Evolutionary conservation across 345 rosid genomes (phyloP).

Genomic region (Euphorbia lathyris): DNA sequence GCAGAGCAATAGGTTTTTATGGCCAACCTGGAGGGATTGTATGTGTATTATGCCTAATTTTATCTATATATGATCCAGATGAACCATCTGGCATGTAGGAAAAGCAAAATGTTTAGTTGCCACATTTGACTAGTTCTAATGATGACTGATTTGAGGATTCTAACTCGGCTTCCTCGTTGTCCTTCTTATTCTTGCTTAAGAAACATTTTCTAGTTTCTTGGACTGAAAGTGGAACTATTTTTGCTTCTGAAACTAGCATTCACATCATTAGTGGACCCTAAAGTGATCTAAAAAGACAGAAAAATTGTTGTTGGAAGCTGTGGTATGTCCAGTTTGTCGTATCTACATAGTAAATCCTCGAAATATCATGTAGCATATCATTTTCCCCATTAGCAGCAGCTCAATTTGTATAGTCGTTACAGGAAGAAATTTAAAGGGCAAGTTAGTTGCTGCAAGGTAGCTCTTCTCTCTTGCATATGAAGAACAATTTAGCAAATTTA

Average conservation of each 20-base stretch:
- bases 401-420: neutral
- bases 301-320: neutral
- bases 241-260: neutral
- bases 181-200: neutral
- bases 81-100: neutral
- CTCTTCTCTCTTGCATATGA: neutral
- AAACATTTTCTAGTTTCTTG: neutral
- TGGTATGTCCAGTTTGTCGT: neutral
- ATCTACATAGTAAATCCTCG: neutral
- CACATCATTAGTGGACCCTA: neutral
- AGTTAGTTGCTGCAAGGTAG: neutral
- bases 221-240: neutral
- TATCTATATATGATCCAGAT: too few relatives aligned
- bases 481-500: neutral
- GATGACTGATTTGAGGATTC: neutral
- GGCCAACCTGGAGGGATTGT: too few relatives aligned
- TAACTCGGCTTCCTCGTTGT: constrained; percentile 1
- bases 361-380: neutral
- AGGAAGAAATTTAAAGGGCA: neutral
- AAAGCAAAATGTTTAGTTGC: neutral
- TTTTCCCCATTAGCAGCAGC: neutral
- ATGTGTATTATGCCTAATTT: too few relatives aligned
- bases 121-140: neutral
- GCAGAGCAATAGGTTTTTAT: too few relatives aligned
- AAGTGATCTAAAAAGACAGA: neutral